Evolutionary conservation across 768 basidiomycete genomes (phyloP).

Genomic region (Clavaria fumosa): DNA sequence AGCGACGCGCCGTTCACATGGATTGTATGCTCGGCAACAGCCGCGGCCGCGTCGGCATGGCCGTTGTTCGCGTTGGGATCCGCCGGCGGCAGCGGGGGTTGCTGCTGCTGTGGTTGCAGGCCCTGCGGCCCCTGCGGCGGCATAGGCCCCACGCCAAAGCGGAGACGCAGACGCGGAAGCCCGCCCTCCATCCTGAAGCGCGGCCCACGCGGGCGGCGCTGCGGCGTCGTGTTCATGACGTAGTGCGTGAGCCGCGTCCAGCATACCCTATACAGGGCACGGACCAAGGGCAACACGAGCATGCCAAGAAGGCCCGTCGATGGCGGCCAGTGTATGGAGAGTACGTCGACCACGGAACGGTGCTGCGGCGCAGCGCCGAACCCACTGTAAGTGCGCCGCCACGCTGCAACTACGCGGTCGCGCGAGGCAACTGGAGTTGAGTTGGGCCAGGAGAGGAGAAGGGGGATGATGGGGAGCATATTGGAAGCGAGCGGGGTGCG

Average conservation of each 20-base stretch:
- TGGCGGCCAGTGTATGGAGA: constrained; percentile 34
- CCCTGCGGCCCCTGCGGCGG: neutral
- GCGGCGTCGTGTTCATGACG: constrained; percentile 27
- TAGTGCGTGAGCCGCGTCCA: constrained; percentile 27
- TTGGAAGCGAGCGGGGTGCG: constrained; percentile 29
- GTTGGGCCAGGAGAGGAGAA: constrained; percentile 33
- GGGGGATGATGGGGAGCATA: constrained; percentile 26
- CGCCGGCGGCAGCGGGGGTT: constrained; percentile 10
- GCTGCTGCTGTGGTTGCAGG: constrained; percentile 12
- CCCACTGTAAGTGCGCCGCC: constrained; percentile 21
- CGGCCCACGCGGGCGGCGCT: constrained; percentile 14
- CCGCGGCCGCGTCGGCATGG: constrained; percentile 31
- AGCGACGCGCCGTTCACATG: constrained; percentile 41
- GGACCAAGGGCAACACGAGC: constrained; percentile 33
- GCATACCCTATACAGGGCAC: constrained; percentile 26
- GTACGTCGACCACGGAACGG: constrained; percentile 16
- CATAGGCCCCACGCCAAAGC: constrained; percentile 5
- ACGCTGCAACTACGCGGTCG: constrained; percentile 19
- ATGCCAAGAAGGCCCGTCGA: constrained; percentile 42
- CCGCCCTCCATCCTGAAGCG: constrained; percentile 9
- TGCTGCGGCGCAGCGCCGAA: too few relatives aligned
- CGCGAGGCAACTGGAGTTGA: constrained; percentile 21
- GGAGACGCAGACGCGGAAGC: constrained; percentile 8
- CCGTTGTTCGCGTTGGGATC: too few relatives aligned
- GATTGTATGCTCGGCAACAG: constrained; percentile 43